Evolutionary conservation across 768 basidiomycete genomes (phyloP), one percentile per base, ranked within the genome.

Genomic region (Leccinellum luteum): DNA sequence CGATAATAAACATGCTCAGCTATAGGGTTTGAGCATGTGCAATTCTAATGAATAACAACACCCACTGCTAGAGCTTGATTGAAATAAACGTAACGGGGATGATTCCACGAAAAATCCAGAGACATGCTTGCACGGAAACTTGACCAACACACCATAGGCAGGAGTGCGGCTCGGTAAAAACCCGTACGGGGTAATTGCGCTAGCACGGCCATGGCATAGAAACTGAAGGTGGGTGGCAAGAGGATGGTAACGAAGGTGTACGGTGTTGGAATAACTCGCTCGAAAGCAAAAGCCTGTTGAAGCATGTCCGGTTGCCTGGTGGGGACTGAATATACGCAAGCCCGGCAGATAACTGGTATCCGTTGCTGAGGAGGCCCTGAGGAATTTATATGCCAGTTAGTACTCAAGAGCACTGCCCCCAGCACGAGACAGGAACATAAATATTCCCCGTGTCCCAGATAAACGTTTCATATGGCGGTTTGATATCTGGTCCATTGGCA

Each of bases 191-290:
- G 80, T 14, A 78, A 65, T 38, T 82, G 72, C 7, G 84, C 81
- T 49, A 87, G 75, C 31, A 83, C 66, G 13, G 84, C 84, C 54
- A 81, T 80, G 12, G 64, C 69, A 72, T 81, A 83, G 68, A 80
- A 83, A 56, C 73, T 73, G 23, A 79, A 54, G 1, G 81, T 19
- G 15, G 77, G 67, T 1, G 81, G 81, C 15, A 79, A 25, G 30
- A 83, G 58, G 50, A 75, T 69, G 10, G 73, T 72, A n/a, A 53
- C 30, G 65, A 62, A 61, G 75, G 76, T 27, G 73, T 69, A 48
- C 15, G 56, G 61, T 3, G 71, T 69, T 41, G 63, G 53, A 6
- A 28, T 32, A 15, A 43, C 47, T n/a, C 51, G 69, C 21, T 68
- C 59, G 32, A 62, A 61, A 28, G 59, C 9, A 41, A 67, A 23